Base-by-base conservation (phyloP, 805 yeast species). In the Candida ipomoeae region DNA sequence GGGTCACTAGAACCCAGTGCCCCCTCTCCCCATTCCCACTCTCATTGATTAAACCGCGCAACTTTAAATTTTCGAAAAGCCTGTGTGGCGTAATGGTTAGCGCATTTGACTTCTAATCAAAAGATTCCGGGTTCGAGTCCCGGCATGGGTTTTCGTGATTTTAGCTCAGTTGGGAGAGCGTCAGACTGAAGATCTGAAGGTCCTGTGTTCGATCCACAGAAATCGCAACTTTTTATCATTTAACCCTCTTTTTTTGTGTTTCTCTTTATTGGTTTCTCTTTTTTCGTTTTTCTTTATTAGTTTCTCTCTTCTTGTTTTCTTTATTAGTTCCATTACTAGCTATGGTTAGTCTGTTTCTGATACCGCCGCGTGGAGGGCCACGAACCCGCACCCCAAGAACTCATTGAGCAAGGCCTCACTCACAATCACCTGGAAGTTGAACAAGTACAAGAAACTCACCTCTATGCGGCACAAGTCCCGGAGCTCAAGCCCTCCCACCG, bases 341-440 rank as follows among this genome's bases (percentile, higher is more conserved):
- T 26, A 26, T 26, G 29, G 11, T 26, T 26, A 8, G 11, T 35
- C 43, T 6, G 43, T n/a, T 3, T 18, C 23, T 26, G 17, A 18
- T 7, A 36, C 46, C 18, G 46, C 40, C 18, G 52, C 57, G 40
- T 69, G 59, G 50, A 73, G 62, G 6, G 65, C 64, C 15, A 63
- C 57, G 51, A 69, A 70, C 36, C 64, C 68, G 29, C 66, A 65
- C 7, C 58, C 56, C 50, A 73, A 61, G 49, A 66, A 72, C 38
- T 67, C 61, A 51, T 64, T 57, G 48, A 75, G 56, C 15, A 64
- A 56, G 34, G 56, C 55, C 53, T 65, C 64, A 50, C 76, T 76
- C 6, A 77, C 75, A 40, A 71, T 73, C 49, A 82, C 62, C 44
- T 78, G 74, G 60, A 79, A 81, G 58, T 79, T 76, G 45, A 77